Conservation (phyloP, 805 yeast genomes). For the Starmerella etchellsii region DNA sequence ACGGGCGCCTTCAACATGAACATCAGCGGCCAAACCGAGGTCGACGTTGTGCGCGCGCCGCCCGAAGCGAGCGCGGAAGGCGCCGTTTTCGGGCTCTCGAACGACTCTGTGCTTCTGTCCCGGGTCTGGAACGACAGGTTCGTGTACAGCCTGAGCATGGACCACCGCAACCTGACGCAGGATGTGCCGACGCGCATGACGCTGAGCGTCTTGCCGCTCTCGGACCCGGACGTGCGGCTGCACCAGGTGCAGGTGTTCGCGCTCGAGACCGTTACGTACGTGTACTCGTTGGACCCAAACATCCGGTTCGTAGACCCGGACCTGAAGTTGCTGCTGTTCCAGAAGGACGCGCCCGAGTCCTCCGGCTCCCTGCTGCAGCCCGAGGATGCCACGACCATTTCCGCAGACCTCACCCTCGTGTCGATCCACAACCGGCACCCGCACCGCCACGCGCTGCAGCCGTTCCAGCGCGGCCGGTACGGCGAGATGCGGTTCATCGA, state of each 20-base stretch:
- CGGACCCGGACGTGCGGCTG: conserved; percentile 49
- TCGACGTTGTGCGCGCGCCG: conserved; percentile 57
- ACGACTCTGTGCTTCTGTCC: conserved; percentile 67
- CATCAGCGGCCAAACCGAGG: conserved; percentile 43
- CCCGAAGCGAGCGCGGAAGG: conserved; percentile 38
- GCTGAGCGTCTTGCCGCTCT: conserved; percentile 55
- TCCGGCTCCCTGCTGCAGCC: conserved; percentile 15
- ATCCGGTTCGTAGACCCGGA: conserved; percentile 21
- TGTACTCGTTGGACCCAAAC: conserved; percentile 21
- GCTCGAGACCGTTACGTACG: conserved; percentile 20
- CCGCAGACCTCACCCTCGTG: conserved; percentile 10
- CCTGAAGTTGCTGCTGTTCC: conserved; percentile 18
- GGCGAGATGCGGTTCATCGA: conserved; percentile 22
- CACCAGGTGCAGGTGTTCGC: conserved; percentile 36
- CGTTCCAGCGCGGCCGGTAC: conserved; percentile 19
- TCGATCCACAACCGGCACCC: conserved; percentile 14
- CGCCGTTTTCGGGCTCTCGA: conserved; percentile 45
- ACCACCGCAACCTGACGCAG: conserved; percentile 60
- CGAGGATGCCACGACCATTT: conserved; percentile 18
- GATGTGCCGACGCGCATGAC: conserved; percentile 66
- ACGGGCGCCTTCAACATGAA: conserved; percentile 66
- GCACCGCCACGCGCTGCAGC: conserved; percentile 14
- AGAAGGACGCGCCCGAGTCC: conserved; percentile 12
- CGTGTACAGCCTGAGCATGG: conserved; percentile 64
- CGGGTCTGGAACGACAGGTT: conserved; percentile 80